phyloP scores from a whole-genome alignment of 495 filamentous ascomycete species.

The Penicillium pancosmium region DNA sequence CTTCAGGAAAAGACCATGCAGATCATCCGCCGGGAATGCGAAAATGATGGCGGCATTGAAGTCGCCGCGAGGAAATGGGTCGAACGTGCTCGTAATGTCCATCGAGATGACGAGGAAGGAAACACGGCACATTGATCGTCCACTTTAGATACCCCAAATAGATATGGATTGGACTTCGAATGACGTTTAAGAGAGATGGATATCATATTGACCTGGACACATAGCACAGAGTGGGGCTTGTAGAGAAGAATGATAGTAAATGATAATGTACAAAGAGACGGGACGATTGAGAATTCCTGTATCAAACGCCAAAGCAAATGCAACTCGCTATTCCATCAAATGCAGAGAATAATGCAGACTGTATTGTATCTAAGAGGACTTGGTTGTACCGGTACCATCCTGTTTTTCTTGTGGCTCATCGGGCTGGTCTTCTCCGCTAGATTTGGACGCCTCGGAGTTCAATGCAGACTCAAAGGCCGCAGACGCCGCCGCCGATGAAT shows the following conservation, averaged over 20 bases:
- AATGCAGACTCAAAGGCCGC: slow-evolving; percentile 13
- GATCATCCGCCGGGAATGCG: slow-evolving; percentile 47
- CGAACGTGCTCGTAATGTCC: slow-evolving; percentile 44
- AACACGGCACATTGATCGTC: slow-evolving; percentile 9
- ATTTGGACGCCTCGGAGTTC: slow-evolving; percentile 11
- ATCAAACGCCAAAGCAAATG: slow-evolving; percentile 19
- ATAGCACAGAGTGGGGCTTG: slow-evolving; percentile 21
- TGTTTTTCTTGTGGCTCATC: background rate
- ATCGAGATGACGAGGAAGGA: slow-evolving; percentile 20
- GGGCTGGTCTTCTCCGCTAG: background rate
- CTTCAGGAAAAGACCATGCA: slow-evolving; percentile 20
- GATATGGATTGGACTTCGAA: too few relatives aligned
- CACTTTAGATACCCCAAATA: slow-evolving; percentile 5
- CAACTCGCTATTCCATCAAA: slow-evolving; percentile 4
- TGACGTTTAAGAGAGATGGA: background rate
- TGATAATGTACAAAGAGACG: slow-evolving; percentile 20
- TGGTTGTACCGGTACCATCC: background rate
- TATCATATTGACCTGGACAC: background rate
- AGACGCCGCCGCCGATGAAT: slow-evolving; percentile 19
- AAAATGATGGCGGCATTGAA: slow-evolving; percentile 39
- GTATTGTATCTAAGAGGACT: slow-evolving; percentile 1
- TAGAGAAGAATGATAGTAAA: slow-evolving; percentile 17
- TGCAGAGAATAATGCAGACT: background rate
- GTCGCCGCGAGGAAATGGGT: slow-evolving; percentile 46
- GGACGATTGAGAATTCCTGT: slow-evolving; percentile 7